These are phyloP conservation scores for Solanum corneliomulleri DNA, from an alignment of 257 asterid species.

Conservation along the genomic window DNA sequence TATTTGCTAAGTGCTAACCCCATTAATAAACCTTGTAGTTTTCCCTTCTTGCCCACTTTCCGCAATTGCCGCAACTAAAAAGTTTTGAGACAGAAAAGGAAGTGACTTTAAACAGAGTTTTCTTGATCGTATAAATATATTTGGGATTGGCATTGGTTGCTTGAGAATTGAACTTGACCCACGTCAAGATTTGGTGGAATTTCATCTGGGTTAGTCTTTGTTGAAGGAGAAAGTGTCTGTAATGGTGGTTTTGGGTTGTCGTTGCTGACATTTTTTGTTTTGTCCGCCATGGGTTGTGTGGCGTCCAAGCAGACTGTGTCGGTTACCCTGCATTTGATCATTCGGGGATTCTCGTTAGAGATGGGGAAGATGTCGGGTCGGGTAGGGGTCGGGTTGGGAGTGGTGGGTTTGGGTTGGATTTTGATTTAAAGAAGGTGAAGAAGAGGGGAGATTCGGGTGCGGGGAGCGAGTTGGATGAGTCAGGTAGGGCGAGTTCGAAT, in stretches of 20 bases:
- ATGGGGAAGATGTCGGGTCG: constrained; percentile 3
- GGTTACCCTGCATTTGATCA: constrained; percentile 70
- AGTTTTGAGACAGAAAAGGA: background rate
- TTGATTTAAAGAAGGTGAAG: constrained; percentile 49
- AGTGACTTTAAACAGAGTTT: constrained; percentile 6
- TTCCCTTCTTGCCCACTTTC: background rate
- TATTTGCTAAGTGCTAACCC: constrained; percentile 16
- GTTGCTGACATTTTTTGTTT: background rate
- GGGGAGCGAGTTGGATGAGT: constrained; percentile 67
- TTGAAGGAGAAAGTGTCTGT: background rate
- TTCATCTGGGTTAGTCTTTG: constrained; percentile 30
- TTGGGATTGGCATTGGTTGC: background rate
- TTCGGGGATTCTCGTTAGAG: constrained; percentile 44
- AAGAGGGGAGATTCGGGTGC: constrained; percentile 55
- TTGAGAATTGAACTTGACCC: constrained; percentile 22
- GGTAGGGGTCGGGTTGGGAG: constrained; percentile 7
- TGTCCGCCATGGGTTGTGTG: constrained; percentile 69
- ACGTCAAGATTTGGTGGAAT: constrained; percentile 28
- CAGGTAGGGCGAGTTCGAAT: constrained; percentile 67
- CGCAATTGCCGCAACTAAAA: constrained; percentile 47
- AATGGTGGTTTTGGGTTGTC: background rate
- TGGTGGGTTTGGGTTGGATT: constrained; percentile 47
- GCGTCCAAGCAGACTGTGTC: constrained; percentile 73
- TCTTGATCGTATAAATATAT: constrained; percentile 10
- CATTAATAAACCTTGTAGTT: background rate